Evolutionary conservation across 2,329 filamentous ascomycete species (phyloP), one percentile per base, ranked within the genome.

Genomic region (Coniochaeta hoffmannii): DNA sequence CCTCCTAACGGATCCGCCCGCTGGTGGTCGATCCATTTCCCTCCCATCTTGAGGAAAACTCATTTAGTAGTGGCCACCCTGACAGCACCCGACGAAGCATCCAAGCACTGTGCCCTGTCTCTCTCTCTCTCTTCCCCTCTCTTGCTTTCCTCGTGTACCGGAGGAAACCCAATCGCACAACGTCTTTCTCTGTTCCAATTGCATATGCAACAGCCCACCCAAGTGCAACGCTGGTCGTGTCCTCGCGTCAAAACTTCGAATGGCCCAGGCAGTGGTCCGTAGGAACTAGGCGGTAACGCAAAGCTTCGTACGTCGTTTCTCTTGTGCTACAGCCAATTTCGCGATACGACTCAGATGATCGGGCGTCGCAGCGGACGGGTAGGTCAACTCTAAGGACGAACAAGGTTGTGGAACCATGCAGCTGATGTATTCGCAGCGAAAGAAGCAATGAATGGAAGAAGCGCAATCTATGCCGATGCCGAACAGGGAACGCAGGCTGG

Each of bases 21-120:
- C 65, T 59, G 69, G 63, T 63, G 70, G 65, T 68, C 70, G 71
- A 60, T 81, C 79, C 77, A 77, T 77, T 61, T 70, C 70, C 68
- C 69, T 74, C 70, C 74, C 80, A 81, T 82, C 69, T 74, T 81
- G 75, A 64, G 66, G 64, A 68, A 71, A 74, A 76, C 74, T 82
- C 80, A 82, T 83, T 75, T 76, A 76, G 65, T 61, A 64, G 59
- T 62, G 55, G 58, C 61, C 60, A 64, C 62, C 60, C 57, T 59
- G 51, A 55, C 26, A 55, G 53, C 55, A 54, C 28, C 56, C 59
- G 55, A 57, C 59, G 53, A 58, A 59, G 61, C 64, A 63, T 65
- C 58, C 62, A 61, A 61, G 58, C 58, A 52, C 54, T 58, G 55
- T 56, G 51, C 61, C 55, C 24, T 62, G 57, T 62, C 59, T 57